Percentiles rank a stretch among this genome's conserved stretches.
phyloP scores from a whole-genome alignment of 164 flowering plant species.

The Paratinospora sagittata region DNA sequence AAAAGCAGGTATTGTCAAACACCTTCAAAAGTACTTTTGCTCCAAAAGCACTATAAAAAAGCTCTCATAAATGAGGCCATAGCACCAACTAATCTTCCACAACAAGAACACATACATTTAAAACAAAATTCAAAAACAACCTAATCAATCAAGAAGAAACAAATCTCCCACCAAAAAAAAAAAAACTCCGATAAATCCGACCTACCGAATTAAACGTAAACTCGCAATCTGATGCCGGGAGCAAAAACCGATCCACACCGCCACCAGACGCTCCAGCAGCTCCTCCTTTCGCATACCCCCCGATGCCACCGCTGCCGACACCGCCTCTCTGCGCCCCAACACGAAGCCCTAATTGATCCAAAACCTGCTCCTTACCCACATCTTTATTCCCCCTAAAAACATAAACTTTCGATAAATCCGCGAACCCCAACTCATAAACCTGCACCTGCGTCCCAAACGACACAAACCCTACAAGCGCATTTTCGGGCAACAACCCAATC shows the following conservation, averaged over 20 bases:
- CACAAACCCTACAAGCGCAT: conserved; percentile 79
- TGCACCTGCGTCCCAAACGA: conserved; percentile 95
- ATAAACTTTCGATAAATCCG: conserved; percentile 80
- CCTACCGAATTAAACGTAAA: conserved; percentile 66
- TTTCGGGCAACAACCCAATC: conserved; percentile 71
- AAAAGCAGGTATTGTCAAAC: no score
- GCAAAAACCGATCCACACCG: conserved; percentile 49
- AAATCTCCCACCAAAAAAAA: no score
- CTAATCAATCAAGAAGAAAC: background rate
- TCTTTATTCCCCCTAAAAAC: conserved; percentile 84
- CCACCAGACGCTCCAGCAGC: conserved; percentile 31
- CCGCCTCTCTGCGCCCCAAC: conserved; percentile 30
- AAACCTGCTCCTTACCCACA: conserved; percentile 71
- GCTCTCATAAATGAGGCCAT: no score
- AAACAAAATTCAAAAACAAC: background rate
- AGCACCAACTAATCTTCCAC: conserved; percentile 4
- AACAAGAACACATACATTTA: background rate
- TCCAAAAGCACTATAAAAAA: no score
- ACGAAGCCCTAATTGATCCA: conserved; percentile 82
- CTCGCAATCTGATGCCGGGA: conserved; percentile 90
- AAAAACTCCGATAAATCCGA: background rate
- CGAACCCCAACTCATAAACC: conserved; percentile 87
- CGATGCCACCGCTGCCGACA: conserved; percentile 25
- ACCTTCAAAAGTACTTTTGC: no score
- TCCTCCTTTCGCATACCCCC: no score